Percentiles rank a stretch among this genome's conserved stretches.
phyloP scores from a whole-genome alignment of 192 early-diverging fungal genomes.

The Entrophospora sp. region DNA sequence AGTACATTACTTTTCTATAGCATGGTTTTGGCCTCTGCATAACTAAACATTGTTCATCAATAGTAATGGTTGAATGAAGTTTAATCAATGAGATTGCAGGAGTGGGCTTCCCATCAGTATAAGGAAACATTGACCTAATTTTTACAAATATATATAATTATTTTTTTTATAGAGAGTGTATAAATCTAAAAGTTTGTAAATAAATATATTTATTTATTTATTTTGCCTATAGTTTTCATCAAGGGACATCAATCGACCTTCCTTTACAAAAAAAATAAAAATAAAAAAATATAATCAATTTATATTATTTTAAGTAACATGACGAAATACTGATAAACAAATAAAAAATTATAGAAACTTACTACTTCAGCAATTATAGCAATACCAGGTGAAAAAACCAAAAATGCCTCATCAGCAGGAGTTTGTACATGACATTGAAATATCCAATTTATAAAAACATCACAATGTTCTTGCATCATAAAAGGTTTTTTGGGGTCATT shows the following conservation, averaged over 20 bases:
- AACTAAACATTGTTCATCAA: conserved; percentile 23
- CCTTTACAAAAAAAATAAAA: no score
- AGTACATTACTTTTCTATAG: conserved; percentile 9
- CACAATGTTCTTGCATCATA: conserved; percentile 9
- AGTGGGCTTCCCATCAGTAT: no score
- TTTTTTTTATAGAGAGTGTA: no score
- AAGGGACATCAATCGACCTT: conserved; percentile 11
- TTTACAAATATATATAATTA: no score
- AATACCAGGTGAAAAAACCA: conserved; percentile 28
- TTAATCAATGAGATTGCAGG: conserved; percentile 18
- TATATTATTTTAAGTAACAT: no score
- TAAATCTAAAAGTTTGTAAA: no score
- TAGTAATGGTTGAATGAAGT: conserved; percentile 25
- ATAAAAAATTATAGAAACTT: background rate
- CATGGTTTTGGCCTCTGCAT: conserved; percentile 21
- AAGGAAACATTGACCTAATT: no score
- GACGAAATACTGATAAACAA: no score
- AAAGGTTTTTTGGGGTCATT: conserved; percentile 8
- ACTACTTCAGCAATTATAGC: conserved; percentile 23
- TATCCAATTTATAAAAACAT: conserved; percentile 20
- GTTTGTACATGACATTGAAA: conserved; percentile 8
- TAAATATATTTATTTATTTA: no score
- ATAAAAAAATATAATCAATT: no score
- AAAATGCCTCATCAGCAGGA: conserved; percentile 17
- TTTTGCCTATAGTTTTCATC: conserved; percentile 4